A percentile compares a stretch with the other conserved stretches of the same genome.
These are phyloP conservation scores for Ceriops zippeliana DNA, from an alignment of 345 rosid genomes.

Conservation along the genomic window DNA sequence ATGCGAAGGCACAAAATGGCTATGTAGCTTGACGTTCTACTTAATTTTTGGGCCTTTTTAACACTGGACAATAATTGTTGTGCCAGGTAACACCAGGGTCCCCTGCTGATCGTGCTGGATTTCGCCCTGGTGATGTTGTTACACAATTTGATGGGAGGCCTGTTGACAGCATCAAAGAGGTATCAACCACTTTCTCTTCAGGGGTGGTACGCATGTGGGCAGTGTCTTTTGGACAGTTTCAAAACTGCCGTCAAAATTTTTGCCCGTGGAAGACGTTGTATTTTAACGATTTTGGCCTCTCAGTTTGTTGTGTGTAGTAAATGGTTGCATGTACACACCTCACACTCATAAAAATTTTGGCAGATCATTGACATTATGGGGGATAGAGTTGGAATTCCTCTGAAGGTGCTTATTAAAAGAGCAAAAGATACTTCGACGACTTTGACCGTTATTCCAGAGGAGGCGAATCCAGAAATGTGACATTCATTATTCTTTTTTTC, in stretches of 20 bases:
- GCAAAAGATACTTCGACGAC: slow-evolving; percentile 36
- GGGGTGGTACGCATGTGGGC: not conserved
- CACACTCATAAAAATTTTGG: slow-evolving; percentile 7
- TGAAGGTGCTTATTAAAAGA: slow-evolving; percentile 61
- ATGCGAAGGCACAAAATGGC: too few relatives aligned
- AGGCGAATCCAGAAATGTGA: slow-evolving; percentile 68
- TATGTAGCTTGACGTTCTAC: not conserved
- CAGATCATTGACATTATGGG: slow-evolving; percentile 74
- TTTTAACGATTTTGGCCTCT: not conserved
- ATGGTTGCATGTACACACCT: too few relatives aligned
- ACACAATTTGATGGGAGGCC: slow-evolving; percentile 69
- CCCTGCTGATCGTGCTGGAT: slow-evolving; percentile 83
- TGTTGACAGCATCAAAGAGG: slow-evolving; percentile 75
- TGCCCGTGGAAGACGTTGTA: too few relatives aligned
- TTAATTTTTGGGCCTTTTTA: not conserved
- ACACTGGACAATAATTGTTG: not conserved
- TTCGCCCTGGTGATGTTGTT: slow-evolving; percentile 79
- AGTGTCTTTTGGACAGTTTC: too few relatives aligned
- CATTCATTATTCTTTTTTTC: too few relatives aligned
- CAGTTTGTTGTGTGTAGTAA: not conserved
- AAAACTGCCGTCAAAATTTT: too few relatives aligned
- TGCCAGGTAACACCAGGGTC: slow-evolving; percentile 82
- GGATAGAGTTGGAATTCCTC: slow-evolving; percentile 52
- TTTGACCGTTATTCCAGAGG: slow-evolving; percentile 70
- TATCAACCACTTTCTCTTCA: slow-evolving; percentile 12